These are phyloP conservation scores for Onygenales sp. DNA, from an alignment of 2,329 filamentous ascomycete genomes.

Conservation along the genomic window DNA sequence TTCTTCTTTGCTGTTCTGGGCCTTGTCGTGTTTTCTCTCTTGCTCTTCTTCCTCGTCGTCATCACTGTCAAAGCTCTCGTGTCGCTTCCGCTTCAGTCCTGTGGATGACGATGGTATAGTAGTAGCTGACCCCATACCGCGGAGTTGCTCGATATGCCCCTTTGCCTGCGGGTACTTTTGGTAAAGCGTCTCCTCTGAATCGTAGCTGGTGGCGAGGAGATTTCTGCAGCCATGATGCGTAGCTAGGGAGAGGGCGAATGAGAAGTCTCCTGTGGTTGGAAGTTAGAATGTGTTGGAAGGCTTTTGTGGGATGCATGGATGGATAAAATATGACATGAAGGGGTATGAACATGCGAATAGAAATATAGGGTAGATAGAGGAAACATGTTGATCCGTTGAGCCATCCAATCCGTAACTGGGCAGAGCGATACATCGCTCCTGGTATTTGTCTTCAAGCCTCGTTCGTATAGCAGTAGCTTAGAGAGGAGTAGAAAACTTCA, in stretches of 20 bases:
- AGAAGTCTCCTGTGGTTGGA: constrained; percentile 33
- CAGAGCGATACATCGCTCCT: not conserved
- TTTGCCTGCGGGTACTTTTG: constrained; percentile 66
- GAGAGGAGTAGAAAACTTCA: no score
- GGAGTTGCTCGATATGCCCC: constrained; percentile 45
- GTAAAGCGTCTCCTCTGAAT: constrained; percentile 40
- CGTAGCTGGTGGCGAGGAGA: constrained; percentile 37
- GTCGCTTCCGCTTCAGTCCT: constrained; percentile 14
- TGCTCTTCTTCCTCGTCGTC: not conserved
- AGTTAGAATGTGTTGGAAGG: constrained; percentile 10
- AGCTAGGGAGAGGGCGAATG: constrained; percentile 36
- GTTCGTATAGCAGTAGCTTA: no score
- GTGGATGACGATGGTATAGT: not conserved
- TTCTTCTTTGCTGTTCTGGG: constrained; percentile 7
- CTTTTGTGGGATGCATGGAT: not conserved
- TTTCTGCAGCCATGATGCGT: constrained; percentile 30
- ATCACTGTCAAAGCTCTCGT: constrained; percentile 1
- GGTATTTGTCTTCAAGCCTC: not conserved
- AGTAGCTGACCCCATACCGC: not conserved
- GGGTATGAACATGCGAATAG: not conserved
- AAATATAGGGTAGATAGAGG: not conserved
- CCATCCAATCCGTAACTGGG: not conserved
- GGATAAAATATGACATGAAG: not conserved
- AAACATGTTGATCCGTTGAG: not conserved
- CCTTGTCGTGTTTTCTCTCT: not conserved